Base-by-base conservation (phyloP, 495 filamentous ascomycete species). In the Aspergillus mulundensis region DNA sequence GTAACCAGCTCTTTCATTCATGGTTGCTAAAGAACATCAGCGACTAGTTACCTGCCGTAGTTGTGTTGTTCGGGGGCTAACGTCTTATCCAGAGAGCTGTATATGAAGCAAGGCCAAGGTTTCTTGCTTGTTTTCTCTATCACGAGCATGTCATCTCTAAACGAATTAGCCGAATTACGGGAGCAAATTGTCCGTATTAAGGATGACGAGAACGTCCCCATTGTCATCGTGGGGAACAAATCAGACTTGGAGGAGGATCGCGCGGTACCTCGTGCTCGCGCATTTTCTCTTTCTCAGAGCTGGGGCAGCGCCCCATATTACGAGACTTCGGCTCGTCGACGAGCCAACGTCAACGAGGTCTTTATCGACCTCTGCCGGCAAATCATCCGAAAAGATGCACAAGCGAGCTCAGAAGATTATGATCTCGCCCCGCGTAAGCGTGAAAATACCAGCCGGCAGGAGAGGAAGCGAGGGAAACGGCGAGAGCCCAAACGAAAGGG, bases 121-220 rank as follows among this genome's bases (percentile, higher is more conserved):
- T 98, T 98, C 72, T 84, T 98, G 54, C 82, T 98, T 50, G 94
- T 97, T 59, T 98, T 97, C 77, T 95, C 89, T 65, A 98, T 97
- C 66, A 96, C 92, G 28, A 94, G 88, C 63, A 80, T 83, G 65
- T 86, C 85, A 62, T 95, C 90, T 46, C 79, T 98, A 23, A 82
- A 85, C 63, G 94, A 98, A 67, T 85, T 98, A 19, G 79, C 84
- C 58, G 89, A 91, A 64, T 81, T 98, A 47, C 87, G 91, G 46
- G 94, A 97, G 64, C 91, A 97, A 73, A 97, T 98, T 64, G 87
- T 95, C 55, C 90, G 91, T 53, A 96, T 97, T 70, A 98, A 97
- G 75, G 91, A 96, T 67, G 90, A 96, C 70, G 86, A 89, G 54
- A 86, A 84, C 46, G 85, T 97, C 8, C 94, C 94, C 24, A 86